Evolutionary conservation across 441 rosid species (phyloP).

Genomic region (Erysimum pusillum): DNA sequence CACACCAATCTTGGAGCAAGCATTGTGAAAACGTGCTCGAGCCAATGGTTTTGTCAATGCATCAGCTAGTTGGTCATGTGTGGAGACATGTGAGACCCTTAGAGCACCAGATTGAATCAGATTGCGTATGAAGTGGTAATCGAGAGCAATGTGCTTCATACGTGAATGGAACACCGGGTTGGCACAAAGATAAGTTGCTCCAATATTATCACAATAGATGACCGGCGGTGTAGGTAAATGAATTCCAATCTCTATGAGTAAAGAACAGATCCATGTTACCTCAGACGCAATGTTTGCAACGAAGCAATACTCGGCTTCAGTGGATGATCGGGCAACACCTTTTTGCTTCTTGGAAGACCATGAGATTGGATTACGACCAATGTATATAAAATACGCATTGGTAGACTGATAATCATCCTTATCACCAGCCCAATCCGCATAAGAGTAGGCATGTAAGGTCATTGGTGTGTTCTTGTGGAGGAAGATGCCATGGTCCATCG

Average conservation of each 20-base stretch:
- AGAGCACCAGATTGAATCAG: neutral
- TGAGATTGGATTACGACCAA: neutral
- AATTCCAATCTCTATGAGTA: neutral
- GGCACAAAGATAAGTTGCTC: neutral
- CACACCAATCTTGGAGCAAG: neutral
- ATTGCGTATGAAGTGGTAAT: neutral
- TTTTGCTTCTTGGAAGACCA: neutral
- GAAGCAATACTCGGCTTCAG: fast-evolving
- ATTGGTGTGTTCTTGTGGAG: fast-evolving
- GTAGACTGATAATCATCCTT: neutral
- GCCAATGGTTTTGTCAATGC: neutral
- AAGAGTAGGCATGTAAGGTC: no score
- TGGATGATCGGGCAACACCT: fast-evolving
- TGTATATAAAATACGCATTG: neutral
- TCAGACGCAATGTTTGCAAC: neutral
- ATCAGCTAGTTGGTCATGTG: neutral
- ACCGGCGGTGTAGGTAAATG: neutral
- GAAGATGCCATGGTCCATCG: neutral
- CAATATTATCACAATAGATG: neutral
- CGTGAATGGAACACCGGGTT: neutral
- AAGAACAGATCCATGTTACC: neutral
- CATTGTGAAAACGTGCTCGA: neutral
- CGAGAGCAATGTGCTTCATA: neutral
- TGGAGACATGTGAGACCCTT: neutral
- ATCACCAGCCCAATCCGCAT: neutral